Evolutionary conservation across 352 stramenopile genomes (phyloP).

Genomic region (Phytophthora foliorum): DNA sequence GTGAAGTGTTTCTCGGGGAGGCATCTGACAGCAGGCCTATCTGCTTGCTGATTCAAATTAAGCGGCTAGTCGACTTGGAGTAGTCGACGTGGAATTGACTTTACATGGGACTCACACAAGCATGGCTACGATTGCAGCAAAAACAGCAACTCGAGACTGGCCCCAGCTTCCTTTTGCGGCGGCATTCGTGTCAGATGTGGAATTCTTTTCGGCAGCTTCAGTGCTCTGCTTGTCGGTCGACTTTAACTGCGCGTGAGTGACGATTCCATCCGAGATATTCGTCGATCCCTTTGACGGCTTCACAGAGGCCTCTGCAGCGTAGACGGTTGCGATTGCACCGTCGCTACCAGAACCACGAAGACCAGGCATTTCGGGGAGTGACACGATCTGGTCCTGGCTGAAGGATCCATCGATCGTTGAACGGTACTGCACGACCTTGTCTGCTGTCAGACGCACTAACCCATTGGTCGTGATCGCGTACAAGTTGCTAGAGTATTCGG

Average conservation of each 20-base stretch:
- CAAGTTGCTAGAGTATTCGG: conserved; percentile 53
- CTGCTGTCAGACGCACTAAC: conserved; percentile 43
- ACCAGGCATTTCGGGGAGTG: conserved; percentile 18
- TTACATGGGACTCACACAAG: not conserved
- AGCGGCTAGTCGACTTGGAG: not conserved
- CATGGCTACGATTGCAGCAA: conserved; percentile 2
- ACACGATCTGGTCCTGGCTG: conserved; percentile 28
- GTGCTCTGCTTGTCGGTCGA: conserved; percentile 5
- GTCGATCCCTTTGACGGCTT: not conserved
- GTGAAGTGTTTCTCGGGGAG: conserved; percentile 7
- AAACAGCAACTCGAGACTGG: not conserved
- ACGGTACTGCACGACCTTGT: conserved; percentile 59
- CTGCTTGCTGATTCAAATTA: not conserved
- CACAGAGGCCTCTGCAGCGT: conserved; percentile 12
- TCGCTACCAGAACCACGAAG: conserved; percentile 9
- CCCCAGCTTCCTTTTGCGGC: not conserved
- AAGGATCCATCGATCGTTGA: conserved; percentile 23
- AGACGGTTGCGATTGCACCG: conserved; percentile 1
- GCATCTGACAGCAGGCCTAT: not conserved
- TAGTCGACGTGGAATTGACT: not conserved
- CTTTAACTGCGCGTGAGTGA: conserved; percentile 1
- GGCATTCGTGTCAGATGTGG: conserved; percentile 15
- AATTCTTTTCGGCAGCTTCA: not conserved
- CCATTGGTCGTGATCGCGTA: conserved; percentile 47
- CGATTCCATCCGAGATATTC: not conserved